Base-by-base conservation (phyloP, 441 rosid genomes). In the Euphorbia celastroides region DNA sequence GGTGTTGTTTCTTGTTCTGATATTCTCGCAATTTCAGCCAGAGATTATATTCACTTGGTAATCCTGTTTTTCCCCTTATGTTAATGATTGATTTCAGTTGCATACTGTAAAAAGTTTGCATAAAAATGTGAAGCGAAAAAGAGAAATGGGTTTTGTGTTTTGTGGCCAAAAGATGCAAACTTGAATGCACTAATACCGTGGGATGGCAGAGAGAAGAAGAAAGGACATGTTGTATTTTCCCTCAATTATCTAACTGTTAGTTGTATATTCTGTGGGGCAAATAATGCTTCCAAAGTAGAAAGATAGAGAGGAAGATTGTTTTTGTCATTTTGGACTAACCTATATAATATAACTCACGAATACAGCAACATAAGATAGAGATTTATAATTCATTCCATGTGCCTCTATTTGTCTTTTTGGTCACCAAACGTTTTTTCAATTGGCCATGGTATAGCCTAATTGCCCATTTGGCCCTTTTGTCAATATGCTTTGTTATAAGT, bases 1-100 rank as follows among this genome's bases (percentile, higher is more conserved):
- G 93, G 91, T 19, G 78, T 89, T 54, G 97, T 92, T 27, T 92
- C 98, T 5, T 89, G 96, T 67, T 86, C 96, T 23, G 92, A 92
- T 78, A 89, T 92, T 46, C 82, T 86, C n/a, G 82, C 98, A 1
- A 75, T 92, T 50, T 84, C 96, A 17, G 86, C 93, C 42, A 86
- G 91, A 68, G 89, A 92, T 62, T 68, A 76, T 22, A 88, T 88
- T 32, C 77, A 75, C 66, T 64, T 83, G 82, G 96, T 89, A 88
- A 9, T 20, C 52, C 3, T 13, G 16, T 19, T n/a, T 12, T 25
- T 7, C 46, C 9, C 25, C 13, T 56, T 8, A 2, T 20, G 23
- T 9, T 22, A 16, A 2, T 12, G 13, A 0, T 3, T 41, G 7
- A 1, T 3, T 41, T 3, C 44, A 41, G 1, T 41, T 41, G 12